Evolutionary conservation across 2,329 filamentous ascomycete genomes (phyloP).

Genomic region (Magnaporthiopsis rhizophila): DNA sequence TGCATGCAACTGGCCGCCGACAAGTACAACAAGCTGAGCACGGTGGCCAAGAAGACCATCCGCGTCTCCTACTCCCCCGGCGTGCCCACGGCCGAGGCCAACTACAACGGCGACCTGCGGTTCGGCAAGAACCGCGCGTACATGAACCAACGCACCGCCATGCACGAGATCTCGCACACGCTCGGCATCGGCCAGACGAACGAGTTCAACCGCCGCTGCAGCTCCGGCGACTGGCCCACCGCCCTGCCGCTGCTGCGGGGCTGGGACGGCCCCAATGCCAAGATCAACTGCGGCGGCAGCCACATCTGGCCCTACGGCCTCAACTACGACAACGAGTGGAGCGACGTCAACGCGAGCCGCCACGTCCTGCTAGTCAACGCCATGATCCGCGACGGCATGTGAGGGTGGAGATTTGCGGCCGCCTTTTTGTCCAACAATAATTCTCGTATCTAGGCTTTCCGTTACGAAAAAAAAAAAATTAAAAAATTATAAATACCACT

Average conservation of each 20-base stretch:
- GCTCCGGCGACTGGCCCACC: slow-evolving; percentile 31
- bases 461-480: no score
- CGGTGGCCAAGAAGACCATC: slow-evolving; percentile 28
- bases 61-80: slow-evolving; percentile 32
- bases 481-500: no score
- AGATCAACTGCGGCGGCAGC: slow-evolving; percentile 30
- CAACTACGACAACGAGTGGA: slow-evolving; percentile 36
- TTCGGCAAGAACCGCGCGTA: slow-evolving; percentile 36
- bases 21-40: slow-evolving; percentile 28
- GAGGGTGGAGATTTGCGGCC: background rate
- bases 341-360: slow-evolving; percentile 33
- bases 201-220: slow-evolving; percentile 30
- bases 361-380: slow-evolving; percentile 35
- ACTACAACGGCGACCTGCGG: slow-evolving; percentile 35
- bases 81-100: slow-evolving; percentile 35
- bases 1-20: slow-evolving; percentile 32
- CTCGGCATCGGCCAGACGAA: slow-evolving; percentile 37
- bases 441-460: no score
- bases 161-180: slow-evolving; percentile 40
- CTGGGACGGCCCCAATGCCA: slow-evolving; percentile 29
- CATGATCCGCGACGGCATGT: slow-evolving; percentile 33
- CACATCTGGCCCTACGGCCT: slow-evolving; percentile 35
- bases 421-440: no score
- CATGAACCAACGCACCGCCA: slow-evolving; percentile 40
- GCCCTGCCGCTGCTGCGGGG: slow-evolving; percentile 30